These are phyloP conservation scores for Euryodendron excelsum DNA, from an alignment of 148 eudicot species.

Conservation along the genomic window DNA sequence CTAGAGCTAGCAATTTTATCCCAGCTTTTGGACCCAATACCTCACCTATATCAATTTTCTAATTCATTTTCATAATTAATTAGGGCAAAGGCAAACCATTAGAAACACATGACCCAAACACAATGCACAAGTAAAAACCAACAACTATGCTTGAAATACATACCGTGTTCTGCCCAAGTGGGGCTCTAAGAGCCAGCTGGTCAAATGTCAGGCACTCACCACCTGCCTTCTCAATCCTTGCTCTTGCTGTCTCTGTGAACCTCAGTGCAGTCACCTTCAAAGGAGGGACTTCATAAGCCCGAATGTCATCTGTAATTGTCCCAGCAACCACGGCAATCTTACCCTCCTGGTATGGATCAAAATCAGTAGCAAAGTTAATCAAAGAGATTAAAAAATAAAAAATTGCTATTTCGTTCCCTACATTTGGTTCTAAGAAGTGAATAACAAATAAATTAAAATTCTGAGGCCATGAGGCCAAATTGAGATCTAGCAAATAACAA, in stretches of 20 bases:
- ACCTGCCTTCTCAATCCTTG: conserved; percentile 60
- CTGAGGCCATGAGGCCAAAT: too few relatives aligned
- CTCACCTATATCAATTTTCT: too few relatives aligned
- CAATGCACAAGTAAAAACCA: neutral
- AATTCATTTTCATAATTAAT: too few relatives aligned
- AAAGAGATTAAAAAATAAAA: neutral
- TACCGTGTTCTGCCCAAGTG: conserved; percentile 70
- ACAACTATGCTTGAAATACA: neutral
- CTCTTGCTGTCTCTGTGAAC: conserved; percentile 61
- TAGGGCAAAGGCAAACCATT: neutral
- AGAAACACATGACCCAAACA: too few relatives aligned
- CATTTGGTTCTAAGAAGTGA: neutral
- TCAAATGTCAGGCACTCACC: conserved; percentile 62
- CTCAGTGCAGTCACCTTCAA: conserved; percentile 52
- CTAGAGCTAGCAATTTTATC: too few relatives aligned
- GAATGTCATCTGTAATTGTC: conserved; percentile 48
- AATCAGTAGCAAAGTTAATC: neutral
- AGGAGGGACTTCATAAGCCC: conserved; percentile 47
- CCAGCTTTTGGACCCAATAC: too few relatives aligned
- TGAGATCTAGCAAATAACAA: neutral
- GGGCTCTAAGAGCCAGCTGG: conserved; percentile 60
- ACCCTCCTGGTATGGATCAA: conserved; percentile 40
- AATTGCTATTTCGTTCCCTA: neutral
- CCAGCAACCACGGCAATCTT: conserved; percentile 48
- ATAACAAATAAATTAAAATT: too few relatives aligned